A percentile compares a stretch with the other conserved stretches of the same genome.
Evolutionary conservation across 2,329 filamentous ascomycete genomes (phyloP).

Genomic region (Stachybotrys echinatus): DNA sequence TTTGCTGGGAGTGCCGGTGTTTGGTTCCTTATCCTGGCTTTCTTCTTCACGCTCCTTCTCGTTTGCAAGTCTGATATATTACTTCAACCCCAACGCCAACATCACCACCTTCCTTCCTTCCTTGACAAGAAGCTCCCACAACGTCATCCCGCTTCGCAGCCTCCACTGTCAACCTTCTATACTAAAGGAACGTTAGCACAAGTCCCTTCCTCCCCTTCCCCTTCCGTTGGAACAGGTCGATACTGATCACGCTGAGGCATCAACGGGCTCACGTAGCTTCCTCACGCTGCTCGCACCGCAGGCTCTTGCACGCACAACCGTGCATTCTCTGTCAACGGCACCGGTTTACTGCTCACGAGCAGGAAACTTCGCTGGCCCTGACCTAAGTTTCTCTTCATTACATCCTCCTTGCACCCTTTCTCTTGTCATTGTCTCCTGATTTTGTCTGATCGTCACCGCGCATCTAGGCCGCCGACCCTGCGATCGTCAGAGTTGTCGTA

Average conservation of each 20-base stretch:
- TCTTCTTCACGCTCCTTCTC: background rate
- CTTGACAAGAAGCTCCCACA: background rate
- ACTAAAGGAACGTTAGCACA: background rate
- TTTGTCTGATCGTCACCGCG: background rate
- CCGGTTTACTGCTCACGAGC: background rate
- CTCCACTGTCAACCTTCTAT: background rate
- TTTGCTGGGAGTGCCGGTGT: background rate
- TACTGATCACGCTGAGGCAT: background rate
- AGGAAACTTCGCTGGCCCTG: background rate
- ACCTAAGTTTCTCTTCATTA: background rate
- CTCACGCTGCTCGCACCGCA: background rate
- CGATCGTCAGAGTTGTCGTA: background rate
- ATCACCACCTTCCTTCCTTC: background rate
- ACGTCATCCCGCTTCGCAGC: background rate
- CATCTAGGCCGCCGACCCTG: background rate
- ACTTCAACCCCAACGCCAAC: background rate
- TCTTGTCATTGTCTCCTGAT: background rate
- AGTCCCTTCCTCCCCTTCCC: background rate
- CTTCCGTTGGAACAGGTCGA: background rate
- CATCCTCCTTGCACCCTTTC: background rate
- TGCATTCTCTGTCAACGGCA: background rate
- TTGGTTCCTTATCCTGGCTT: background rate
- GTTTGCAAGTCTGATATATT: background rate
- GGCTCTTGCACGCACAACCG: background rate
- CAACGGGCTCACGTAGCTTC: background rate